These are phyloP conservation scores for Rubia yunnanensis DNA, from an alignment of 257 asterid species.

Conservation along the genomic window DNA sequence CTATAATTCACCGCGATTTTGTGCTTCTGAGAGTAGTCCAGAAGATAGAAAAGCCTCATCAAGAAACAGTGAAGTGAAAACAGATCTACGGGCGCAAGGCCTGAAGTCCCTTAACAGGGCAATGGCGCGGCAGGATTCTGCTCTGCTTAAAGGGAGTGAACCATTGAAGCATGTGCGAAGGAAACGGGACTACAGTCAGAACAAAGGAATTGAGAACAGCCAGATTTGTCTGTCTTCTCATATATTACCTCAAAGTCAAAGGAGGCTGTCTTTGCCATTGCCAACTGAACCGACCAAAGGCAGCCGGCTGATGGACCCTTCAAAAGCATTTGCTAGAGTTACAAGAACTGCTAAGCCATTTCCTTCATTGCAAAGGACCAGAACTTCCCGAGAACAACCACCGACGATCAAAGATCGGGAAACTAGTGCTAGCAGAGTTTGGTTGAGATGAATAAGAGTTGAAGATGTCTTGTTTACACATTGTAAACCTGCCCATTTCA, in stretches of 20 bases:
- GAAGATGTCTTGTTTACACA: background rate
- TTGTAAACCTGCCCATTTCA: background rate
- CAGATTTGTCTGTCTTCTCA: background rate
- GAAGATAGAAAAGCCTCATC: slow-evolving; percentile 28
- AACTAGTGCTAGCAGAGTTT: slow-evolving; percentile 53
- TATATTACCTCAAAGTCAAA: slow-evolving; percentile 3
- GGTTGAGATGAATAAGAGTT: slow-evolving; percentile 38
- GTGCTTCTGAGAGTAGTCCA: slow-evolving; percentile 27
- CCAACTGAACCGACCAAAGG: slow-evolving; percentile 35
- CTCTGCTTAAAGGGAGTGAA: slow-evolving; percentile 31
- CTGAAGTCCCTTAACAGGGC: slow-evolving; percentile 20
- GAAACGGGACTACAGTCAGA: slow-evolving; percentile 44
- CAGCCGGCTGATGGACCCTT: slow-evolving; percentile 50
- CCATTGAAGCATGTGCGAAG: slow-evolving; percentile 26
- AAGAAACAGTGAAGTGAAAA: slow-evolving; percentile 26
- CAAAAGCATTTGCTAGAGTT: slow-evolving; percentile 35
- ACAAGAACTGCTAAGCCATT: slow-evolving; percentile 36
- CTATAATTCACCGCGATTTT: slow-evolving; percentile 19
- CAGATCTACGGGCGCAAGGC: background rate
- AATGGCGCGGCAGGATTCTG: slow-evolving; percentile 31
- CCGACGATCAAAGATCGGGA: slow-evolving; percentile 58
- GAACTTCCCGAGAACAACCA: slow-evolving; percentile 43
- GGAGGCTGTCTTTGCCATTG: slow-evolving; percentile 19
- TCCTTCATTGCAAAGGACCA: slow-evolving; percentile 34
- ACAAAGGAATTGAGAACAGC: slow-evolving; percentile 43